phyloP scores from a whole-genome alignment of 2,329 filamentous ascomycete genomes.

The Xylariomycetidae sp. region DNA sequence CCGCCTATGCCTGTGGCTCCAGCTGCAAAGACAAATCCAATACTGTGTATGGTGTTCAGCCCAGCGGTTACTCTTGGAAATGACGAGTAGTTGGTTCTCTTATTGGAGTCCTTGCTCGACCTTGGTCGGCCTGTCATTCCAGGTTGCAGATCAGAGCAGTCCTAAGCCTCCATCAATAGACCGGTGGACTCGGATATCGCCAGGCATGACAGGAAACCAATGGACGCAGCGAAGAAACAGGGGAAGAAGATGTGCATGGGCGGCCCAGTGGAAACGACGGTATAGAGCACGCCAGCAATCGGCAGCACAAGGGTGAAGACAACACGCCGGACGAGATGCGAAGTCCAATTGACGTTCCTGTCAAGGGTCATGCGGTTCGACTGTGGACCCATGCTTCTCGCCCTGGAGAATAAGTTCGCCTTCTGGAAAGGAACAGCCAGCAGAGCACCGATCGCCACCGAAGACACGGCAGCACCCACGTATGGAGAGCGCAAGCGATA shows the following conservation, averaged over 20 bases:
- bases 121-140: conserved; percentile 57
- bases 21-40: conserved; percentile 65
- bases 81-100: conserved; percentile 65
- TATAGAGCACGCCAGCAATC: conserved; percentile 60
- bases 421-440: conserved; percentile 69
- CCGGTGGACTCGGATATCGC: conserved; percentile 72
- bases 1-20: conserved; percentile 63
- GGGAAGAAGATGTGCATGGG: conserved; percentile 57
- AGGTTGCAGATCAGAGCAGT: conserved; percentile 72
- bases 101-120: conserved; percentile 33
- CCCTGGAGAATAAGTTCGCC: conserved; percentile 61
- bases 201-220: conserved; percentile 67
- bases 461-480: conserved; percentile 61
- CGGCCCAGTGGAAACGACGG: conserved; percentile 58
- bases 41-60: conserved; percentile 62
- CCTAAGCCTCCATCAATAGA: conserved; percentile 74
- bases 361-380: conserved; percentile 64
- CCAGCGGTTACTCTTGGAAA: conserved; percentile 69
- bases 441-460: conserved; percentile 62
- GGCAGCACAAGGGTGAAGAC: conserved; percentile 64
- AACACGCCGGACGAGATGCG: conserved; percentile 62
- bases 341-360: conserved; percentile 61
- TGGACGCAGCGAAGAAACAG: conserved; percentile 56
- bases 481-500: conserved; percentile 59
- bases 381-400: conserved; percentile 50